These are phyloP conservation scores for Podila minutissima DNA, from an alignment of 192 early-diverging fungal genomes.

Conservation along the genomic window DNA sequence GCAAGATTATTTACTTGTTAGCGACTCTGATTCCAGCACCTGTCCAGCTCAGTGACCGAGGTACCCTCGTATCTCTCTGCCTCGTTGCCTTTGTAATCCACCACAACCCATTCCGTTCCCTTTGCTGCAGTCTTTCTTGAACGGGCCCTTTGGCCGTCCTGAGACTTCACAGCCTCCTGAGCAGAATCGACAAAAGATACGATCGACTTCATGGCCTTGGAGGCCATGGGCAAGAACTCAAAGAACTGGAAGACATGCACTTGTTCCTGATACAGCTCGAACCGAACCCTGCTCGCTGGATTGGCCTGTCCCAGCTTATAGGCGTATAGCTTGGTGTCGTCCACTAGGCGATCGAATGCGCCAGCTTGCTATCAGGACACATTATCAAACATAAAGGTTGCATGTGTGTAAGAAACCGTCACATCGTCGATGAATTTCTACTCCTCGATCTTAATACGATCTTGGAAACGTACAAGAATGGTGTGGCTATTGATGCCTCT, in stretches of 20 bases:
- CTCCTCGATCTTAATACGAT: not conserved
- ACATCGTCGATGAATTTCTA: not conserved
- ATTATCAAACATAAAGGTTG: not conserved
- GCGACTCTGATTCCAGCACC: conserved; percentile 7
- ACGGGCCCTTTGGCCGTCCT: not conserved
- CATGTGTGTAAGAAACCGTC: not conserved
- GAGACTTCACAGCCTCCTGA: not conserved
- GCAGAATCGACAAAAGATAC: conserved; percentile 13
- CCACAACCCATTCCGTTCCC: conserved; percentile 32
- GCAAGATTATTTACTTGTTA: not conserved
- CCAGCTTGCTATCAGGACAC: conserved; percentile 30
- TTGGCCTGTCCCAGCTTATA: conserved; percentile 34
- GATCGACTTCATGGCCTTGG: conserved; percentile 14
- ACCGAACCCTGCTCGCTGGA: conserved; percentile 5
- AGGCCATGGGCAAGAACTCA: conserved; percentile 36
- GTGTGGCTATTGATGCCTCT: conserved; percentile 10
- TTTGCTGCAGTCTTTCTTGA: not conserved
- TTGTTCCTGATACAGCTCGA: conserved; percentile 35
- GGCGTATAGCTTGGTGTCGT: conserved; percentile 37
- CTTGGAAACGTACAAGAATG: conserved; percentile 2
- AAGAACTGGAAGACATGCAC: conserved; percentile 45
- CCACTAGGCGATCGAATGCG: conserved; percentile 33
- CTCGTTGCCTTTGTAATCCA: conserved; percentile 18
- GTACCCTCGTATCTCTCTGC: conserved; percentile 9
- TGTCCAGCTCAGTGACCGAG: conserved; percentile 11